Evolutionary conservation across 2,329 filamentous ascomycete species (phyloP).

Genomic region (Pseudogymnoascus sp.): DNA sequence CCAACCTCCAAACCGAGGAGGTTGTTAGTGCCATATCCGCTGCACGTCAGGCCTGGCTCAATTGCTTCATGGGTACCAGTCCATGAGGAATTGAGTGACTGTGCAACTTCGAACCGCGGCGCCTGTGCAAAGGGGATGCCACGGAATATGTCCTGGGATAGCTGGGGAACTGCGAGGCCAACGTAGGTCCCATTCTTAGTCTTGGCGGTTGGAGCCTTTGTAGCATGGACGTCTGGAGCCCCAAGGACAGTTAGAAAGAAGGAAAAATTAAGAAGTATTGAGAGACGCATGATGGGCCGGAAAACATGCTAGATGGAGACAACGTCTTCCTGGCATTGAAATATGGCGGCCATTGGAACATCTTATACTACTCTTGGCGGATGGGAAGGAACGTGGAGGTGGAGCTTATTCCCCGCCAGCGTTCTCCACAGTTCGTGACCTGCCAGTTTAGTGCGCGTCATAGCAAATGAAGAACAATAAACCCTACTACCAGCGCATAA

Average conservation of each 20-base stretch:
- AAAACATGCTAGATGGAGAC: background rate
- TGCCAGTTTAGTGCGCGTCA: background rate
- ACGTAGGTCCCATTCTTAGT: slow-evolving; percentile 1
- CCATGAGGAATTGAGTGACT: slow-evolving; percentile 7
- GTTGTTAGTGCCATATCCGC: slow-evolving; percentile 6
- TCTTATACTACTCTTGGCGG: background rate
- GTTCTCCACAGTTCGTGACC: background rate
- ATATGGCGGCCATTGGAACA: background rate
- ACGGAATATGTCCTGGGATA: slow-evolving; percentile 12
- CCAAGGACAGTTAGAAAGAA: background rate
- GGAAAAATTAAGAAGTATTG: background rate
- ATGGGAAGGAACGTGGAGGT: background rate
- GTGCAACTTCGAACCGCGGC: slow-evolving; percentile 8
- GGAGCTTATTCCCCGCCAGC: background rate
- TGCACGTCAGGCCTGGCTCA: background rate
- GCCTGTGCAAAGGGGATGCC: slow-evolving; percentile 14
- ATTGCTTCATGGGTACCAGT: slow-evolving; percentile 2
- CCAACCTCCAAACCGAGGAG: slow-evolving; percentile 15
- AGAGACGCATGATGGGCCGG: background rate
- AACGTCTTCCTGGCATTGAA: background rate
- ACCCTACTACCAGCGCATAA: background rate
- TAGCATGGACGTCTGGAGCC: background rate
- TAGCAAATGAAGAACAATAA: background rate
- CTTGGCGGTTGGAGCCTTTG: background rate
- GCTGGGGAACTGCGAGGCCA: background rate